Conservation (phyloP, 2,329 filamentous ascomycete genomes). For the Calonectria montana region DNA sequence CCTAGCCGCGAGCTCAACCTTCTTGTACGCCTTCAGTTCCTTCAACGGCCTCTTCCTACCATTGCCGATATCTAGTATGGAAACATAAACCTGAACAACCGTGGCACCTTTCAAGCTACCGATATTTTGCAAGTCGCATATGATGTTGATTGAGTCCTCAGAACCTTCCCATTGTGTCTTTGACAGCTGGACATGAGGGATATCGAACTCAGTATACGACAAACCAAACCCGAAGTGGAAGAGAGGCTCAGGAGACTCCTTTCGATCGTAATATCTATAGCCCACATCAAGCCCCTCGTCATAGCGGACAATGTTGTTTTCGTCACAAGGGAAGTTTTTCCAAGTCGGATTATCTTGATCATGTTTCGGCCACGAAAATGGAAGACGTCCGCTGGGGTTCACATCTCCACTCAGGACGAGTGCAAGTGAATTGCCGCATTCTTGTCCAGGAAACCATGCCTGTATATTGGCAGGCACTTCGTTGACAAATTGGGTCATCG, state of each 20-base stretch:
- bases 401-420: constrained; percentile 72
- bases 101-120: background rate
- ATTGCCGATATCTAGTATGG: background rate
- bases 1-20: background rate
- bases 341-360: constrained; percentile 12
- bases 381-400: constrained; percentile 56
- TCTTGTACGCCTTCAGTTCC: constrained; percentile 6
- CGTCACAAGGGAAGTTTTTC: constrained; percentile 6
- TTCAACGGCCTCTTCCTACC: background rate
- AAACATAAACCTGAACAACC: constrained; percentile 4
- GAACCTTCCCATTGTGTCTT: background rate
- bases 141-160: background rate
- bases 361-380: constrained; percentile 19
- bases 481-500: constrained; percentile 62
- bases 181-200: background rate
- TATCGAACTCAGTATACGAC: constrained; percentile 20
- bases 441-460: constrained; percentile 76
- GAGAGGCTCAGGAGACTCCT: constrained; percentile 12
- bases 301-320: constrained; percentile 7
- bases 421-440: constrained; percentile 73
- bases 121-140: background rate
- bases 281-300: constrained; percentile 22
- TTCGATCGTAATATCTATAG: constrained; percentile 24
- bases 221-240: constrained; percentile 24
- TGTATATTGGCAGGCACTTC: constrained; percentile 68